Percentiles rank a stretch among this genome's conserved stretches.
phyloP scores from a whole-genome alignment of 202 grass and related monocot species.

The Musa balbisiana region DNA sequence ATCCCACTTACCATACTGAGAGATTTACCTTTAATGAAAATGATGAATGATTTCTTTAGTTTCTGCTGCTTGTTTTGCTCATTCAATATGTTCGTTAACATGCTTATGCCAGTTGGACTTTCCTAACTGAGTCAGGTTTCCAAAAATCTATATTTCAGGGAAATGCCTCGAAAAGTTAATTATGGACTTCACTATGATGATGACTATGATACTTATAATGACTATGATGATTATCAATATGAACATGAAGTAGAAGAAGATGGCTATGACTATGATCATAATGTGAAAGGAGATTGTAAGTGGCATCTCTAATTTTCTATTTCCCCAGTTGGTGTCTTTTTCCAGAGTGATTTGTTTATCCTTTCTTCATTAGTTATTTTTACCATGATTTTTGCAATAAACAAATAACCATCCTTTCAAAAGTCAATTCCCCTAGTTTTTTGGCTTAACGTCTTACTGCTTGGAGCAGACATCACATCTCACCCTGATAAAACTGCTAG shows the following conservation, averaged over 20 bases:
- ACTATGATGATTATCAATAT: slow-evolving; percentile 39
- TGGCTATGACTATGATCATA: slow-evolving; percentile 13
- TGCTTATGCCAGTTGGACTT: background rate
- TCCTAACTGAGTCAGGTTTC: background rate
- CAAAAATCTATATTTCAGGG: slow-evolving; percentile 20
- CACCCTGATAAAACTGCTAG: slow-evolving; percentile 8
- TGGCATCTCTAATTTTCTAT: slow-evolving; percentile 12
- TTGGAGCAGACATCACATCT: slow-evolving; percentile 31
- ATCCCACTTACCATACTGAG: too few relatives aligned
- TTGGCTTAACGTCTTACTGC: slow-evolving; percentile 23
- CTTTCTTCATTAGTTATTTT: background rate
- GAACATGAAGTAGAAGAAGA: slow-evolving; percentile 11
- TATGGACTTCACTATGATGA: slow-evolving; percentile 55
- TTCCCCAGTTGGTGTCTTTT: background rate
- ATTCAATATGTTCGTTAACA: background rate
- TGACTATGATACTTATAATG: slow-evolving; percentile 40
- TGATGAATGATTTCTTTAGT: background rate
- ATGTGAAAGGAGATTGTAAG: slow-evolving; percentile 35
- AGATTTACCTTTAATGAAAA: background rate
- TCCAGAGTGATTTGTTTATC: background rate
- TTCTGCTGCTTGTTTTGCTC: background rate
- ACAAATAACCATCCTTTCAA: background rate
- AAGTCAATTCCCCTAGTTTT: slow-evolving; percentile 21
- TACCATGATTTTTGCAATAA: background rate
- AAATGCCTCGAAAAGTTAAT: slow-evolving; percentile 83